Conservation (phyloP, 2,329 filamentous ascomycete genomes). For the Fonsecaea nubica region DNA sequence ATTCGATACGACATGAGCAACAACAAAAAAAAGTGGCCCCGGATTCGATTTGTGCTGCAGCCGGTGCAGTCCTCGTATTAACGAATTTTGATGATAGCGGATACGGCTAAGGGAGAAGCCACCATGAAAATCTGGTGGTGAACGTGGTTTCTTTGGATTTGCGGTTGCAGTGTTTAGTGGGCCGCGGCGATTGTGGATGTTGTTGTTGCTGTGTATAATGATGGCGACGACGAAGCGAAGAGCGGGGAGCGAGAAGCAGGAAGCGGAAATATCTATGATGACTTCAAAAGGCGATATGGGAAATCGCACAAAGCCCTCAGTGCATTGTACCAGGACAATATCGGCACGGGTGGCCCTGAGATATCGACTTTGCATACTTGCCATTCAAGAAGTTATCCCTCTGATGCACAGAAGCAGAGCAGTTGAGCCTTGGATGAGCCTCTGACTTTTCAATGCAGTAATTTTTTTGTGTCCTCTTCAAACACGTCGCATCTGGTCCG, state of each 20-base stretch:
- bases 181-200: neutral
- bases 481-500: neutral
- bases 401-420: constrained; percentile 1
- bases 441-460: constrained; percentile 2
- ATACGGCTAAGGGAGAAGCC: neutral
- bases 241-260: neutral
- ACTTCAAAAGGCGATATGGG: constrained; percentile 9
- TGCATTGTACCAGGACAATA: constrained; percentile 13
- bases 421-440: constrained; percentile 8
- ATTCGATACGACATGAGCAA: neutral
- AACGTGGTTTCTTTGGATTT: constrained; percentile 2
- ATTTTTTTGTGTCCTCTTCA: neutral
- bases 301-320: constrained; percentile 1
- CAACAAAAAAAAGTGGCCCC: constrained; percentile 14
- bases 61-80: constrained; percentile 10
- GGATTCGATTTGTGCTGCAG: constrained; percentile 9
- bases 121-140: constrained; percentile 4
- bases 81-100: constrained; percentile 13
- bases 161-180: constrained; percentile 9
- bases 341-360: neutral
- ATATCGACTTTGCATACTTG: neutral
- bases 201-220: constrained; percentile 9
- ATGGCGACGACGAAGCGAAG: neutral
- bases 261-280: constrained; percentile 10
- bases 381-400: constrained; percentile 1